A percentile compares a stretch with the other conserved stretches of the same genome.
Evolutionary conservation across 495 filamentous ascomycete genomes (phyloP).

Genomic region (Lophiostoma macrostomum): DNA sequence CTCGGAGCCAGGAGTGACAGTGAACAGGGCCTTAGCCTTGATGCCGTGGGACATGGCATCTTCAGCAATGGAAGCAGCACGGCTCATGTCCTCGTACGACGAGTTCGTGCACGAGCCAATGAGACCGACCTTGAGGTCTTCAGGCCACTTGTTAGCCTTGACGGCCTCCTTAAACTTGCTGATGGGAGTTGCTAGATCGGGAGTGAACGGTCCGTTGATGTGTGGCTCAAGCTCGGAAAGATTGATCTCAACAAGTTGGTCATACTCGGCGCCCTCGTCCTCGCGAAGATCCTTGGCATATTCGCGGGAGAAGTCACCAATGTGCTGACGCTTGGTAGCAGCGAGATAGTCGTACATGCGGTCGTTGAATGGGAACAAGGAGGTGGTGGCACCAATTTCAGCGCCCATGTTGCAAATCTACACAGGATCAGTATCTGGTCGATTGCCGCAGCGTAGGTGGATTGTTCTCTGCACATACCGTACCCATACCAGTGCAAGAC

Average conservation of each 20-base stretch:
- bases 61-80: constrained; percentile 88
- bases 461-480: constrained; percentile 59
- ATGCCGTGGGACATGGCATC: constrained; percentile 92
- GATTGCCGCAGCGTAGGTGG: neutral
- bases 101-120: constrained; percentile 99
- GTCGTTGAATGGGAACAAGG: constrained; percentile 98
- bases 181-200: constrained; percentile 95
- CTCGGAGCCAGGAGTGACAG: constrained; percentile 94
- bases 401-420: constrained; percentile 54
- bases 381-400: constrained; percentile 95
- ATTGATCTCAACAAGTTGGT: constrained; percentile 95
- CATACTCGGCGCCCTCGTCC: constrained; percentile 93
- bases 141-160: constrained; percentile 90
- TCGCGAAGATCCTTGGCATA: constrained; percentile 85
- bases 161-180: constrained; percentile 96
- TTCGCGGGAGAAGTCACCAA: constrained; percentile 81
- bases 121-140: constrained; percentile 93
- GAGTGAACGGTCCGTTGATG: constrained; percentile 99
- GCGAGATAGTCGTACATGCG: constrained; percentile 93
- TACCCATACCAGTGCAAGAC: constrained; percentile 64
- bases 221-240: constrained; percentile 92
- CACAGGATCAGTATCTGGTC: neutral
- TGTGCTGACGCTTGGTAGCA: constrained; percentile 85
- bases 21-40: constrained; percentile 91
- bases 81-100: constrained; percentile 98